A percentile compares a stretch with the other conserved stretches of the same genome.
Conservation (phyloP, 1,284 basidiomycete genomes). For the Ganoderma lucidum region DNA sequence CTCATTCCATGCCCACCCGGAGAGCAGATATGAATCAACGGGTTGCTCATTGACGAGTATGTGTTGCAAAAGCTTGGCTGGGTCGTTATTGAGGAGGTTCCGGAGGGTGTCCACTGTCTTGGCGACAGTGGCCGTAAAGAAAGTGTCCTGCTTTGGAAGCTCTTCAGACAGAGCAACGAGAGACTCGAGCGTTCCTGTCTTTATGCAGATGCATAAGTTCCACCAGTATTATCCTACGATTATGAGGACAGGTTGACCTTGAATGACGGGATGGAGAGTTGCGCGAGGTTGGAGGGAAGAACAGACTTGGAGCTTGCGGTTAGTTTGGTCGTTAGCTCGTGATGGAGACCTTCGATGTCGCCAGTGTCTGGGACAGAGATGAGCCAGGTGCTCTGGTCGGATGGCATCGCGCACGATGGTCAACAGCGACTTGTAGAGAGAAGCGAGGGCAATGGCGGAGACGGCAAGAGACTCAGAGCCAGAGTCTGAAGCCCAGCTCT, state of each 20-base stretch:
- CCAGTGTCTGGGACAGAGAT: slow-evolving; percentile 79
- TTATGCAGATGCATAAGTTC: slow-evolving; percentile 12
- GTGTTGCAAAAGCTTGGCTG: slow-evolving; percentile 84
- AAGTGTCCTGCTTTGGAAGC: slow-evolving; percentile 91
- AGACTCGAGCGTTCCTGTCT: slow-evolving; percentile 95
- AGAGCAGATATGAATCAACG: slow-evolving; percentile 84
- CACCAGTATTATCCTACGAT: neutral
- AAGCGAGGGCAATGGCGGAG: slow-evolving; percentile 21
- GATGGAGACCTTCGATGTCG: slow-evolving; percentile 72
- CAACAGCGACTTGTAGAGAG: slow-evolving; percentile 10
- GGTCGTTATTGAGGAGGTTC: slow-evolving; percentile 90
- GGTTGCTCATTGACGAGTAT: slow-evolving; percentile 84
- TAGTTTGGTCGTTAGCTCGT: slow-evolving; percentile 57
- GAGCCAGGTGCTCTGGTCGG: slow-evolving; percentile 88
- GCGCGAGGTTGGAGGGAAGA: slow-evolving; percentile 55
- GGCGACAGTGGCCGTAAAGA: slow-evolving; percentile 87
- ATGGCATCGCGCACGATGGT: slow-evolving; percentile 64
- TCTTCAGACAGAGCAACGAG: slow-evolving; percentile 93
- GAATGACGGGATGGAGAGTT: slow-evolving; percentile 77
- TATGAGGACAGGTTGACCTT: slow-evolving; percentile 58
- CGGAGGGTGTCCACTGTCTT: slow-evolving; percentile 97
- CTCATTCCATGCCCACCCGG: slow-evolving; percentile 89
- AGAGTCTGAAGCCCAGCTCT: no score
- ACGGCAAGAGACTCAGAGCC: slow-evolving; percentile 20
- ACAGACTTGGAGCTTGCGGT: slow-evolving; percentile 63